Base-by-base conservation (phyloP, 768 basidiomycete genomes). In the Lyophyllum shimeji region DNA sequence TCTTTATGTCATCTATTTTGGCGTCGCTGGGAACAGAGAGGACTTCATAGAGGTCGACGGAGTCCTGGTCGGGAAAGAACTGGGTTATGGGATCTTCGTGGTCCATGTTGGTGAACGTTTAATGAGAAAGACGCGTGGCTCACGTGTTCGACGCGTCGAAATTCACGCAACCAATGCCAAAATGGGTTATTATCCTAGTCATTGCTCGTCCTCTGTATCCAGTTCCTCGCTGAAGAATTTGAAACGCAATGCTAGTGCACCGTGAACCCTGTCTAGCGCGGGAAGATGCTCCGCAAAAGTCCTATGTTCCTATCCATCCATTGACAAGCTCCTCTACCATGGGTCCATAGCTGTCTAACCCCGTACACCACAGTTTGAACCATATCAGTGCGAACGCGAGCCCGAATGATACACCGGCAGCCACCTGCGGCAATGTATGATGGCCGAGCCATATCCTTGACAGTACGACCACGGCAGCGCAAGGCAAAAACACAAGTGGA, bases 371-470 rank as follows among this genome's bases (percentile, higher is more conserved):
- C 17, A 83, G 31, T 39, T 57, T 65, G 62, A 86, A 89, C 83
- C 85, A 87, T 15, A 79, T 31, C 0, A 68, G 62, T 9, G 84
- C 81, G 63, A 82, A 83, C 2, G 64, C 66, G 9, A 80, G 56
- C 0, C 90, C 90, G 53, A 82, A 84, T 2, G 69, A 66, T 29
- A 69, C 73, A 0, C 90, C 90, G 24, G 74, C 88, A 8, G 71
- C 65, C 17, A 91, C 86, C 59, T 93, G 90, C 0, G 76, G 71
- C 78, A 78, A 79, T 9, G 88, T 90, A 68, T 93, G 90, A 60
- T 92, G 84, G 4, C 88, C 87, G 12, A 93, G 78, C 86, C 83
- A 84, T 27, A 90, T 78, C 47, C 90, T 76, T 9, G 90, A 93
- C 49, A 80, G 62, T 4, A 82, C 74, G 42, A 92, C 80, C 15